Percentiles rank a stretch among this genome's conserved stretches.
phyloP scores from a whole-genome alignment of 768 basidiomycete genomes.

The Auriscalpium orientale region DNA sequence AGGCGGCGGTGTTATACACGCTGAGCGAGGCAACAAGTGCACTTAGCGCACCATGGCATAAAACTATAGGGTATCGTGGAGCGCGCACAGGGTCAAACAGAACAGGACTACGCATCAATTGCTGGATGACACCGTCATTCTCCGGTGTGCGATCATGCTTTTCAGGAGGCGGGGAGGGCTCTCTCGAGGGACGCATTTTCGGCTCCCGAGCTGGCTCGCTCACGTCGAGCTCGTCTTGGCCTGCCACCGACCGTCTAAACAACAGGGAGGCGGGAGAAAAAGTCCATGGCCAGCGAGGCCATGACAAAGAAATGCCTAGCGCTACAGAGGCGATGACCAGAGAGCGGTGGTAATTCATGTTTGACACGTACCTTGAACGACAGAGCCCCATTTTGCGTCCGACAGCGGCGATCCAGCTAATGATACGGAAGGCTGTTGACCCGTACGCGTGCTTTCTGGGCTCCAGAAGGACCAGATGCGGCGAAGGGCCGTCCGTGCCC shows the following conservation, averaged over 20 bases:
- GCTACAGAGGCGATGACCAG: not conserved
- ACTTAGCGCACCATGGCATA: slow-evolving; percentile 78
- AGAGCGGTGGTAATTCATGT: not conserved
- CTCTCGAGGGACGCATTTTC: not conserved
- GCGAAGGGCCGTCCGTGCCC: not conserved
- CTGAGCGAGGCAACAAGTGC: not conserved
- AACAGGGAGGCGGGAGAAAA: slow-evolving; percentile 1
- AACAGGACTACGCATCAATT: slow-evolving; percentile 66
- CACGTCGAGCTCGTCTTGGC: not conserved
- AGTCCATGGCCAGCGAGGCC: slow-evolving; percentile 11
- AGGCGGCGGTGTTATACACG: not conserved
- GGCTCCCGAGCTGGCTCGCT: not conserved
- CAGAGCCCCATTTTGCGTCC: too few species aligned
- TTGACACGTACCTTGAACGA: too few species aligned
- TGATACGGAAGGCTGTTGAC: too few species aligned
- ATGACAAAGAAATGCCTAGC: not conserved
- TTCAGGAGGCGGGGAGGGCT: slow-evolving; percentile 6
- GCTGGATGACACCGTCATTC: slow-evolving; percentile 47
- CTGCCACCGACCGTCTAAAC: not conserved
- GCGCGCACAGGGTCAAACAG: slow-evolving; percentile 71
- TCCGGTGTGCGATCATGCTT: slow-evolving; percentile 13
- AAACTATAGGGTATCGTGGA: slow-evolving; percentile 84
- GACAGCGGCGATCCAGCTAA: too few species aligned
- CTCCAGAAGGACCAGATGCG: not conserved
- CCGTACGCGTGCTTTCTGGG: not conserved